Conservation (phyloP, 2,329 filamentous ascomycete genomes). For the Paraconiothyrium brasiliense region DNA sequence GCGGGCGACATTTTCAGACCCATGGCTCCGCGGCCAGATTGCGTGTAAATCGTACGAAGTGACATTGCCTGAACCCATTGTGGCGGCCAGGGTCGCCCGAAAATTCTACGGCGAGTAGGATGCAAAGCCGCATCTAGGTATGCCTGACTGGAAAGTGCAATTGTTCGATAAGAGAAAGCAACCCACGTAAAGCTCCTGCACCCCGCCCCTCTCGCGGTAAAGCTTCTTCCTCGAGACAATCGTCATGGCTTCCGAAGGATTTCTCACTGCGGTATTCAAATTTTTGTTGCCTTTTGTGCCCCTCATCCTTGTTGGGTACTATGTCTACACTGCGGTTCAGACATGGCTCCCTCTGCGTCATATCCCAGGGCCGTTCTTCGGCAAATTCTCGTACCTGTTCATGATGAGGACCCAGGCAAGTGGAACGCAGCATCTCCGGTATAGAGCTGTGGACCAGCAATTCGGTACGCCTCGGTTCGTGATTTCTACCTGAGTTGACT, state of each 20-base stretch:
- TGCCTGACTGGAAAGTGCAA: background rate
- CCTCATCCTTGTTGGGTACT: conserved; percentile 15
- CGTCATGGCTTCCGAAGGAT: background rate
- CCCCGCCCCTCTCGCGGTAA: background rate
- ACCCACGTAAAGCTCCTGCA: background rate
- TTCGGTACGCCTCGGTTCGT: conserved; percentile 17
- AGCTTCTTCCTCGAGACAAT: background rate
- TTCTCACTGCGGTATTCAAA: conserved; percentile 1
- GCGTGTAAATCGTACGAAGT: background rate
- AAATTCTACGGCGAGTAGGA: conserved; percentile 1
- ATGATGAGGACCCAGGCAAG: conserved; percentile 17
- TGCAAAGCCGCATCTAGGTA: conserved; percentile 1
- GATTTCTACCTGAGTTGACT: background rate
- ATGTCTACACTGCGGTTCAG: conserved; percentile 14
- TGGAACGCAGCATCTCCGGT: conserved; percentile 16
- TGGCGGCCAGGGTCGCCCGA: background rate
- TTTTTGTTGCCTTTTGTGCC: conserved; percentile 17
- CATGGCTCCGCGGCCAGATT: background rate
- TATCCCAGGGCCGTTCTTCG: conserved; percentile 25
- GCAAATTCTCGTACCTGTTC: conserved; percentile 19
- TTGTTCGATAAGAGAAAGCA: background rate
- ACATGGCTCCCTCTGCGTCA: conserved; percentile 22
- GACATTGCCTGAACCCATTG: background rate
- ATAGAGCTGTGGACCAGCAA: conserved; percentile 16
- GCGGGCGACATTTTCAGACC: background rate